Evolutionary conservation across 2,329 filamentous ascomycete genomes (phyloP).

Genomic region (Pseudogymnoascus sp.): DNA sequence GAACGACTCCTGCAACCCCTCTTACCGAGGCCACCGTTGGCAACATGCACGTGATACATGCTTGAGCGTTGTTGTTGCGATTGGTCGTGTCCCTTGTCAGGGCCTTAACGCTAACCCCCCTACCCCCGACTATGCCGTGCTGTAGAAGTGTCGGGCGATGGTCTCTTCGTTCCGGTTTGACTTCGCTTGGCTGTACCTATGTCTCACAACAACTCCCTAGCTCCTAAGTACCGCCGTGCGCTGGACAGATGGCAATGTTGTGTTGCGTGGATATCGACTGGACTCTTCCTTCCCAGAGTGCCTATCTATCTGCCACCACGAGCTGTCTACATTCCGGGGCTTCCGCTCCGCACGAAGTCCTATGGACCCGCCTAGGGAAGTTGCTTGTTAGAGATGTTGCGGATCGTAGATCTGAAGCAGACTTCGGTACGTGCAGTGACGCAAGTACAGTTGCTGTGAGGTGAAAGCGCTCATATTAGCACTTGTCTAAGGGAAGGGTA

Average conservation of each 20-base stretch:
- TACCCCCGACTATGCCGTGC: background rate
- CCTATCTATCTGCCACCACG: background rate
- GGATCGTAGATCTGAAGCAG: slow-evolving; percentile 6
- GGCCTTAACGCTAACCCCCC: background rate
- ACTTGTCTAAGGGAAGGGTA: background rate
- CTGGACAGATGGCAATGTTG: background rate
- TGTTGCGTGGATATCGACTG: background rate
- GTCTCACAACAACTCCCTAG: background rate
- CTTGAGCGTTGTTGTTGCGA: background rate
- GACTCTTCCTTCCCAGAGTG: background rate
- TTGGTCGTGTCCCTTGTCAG: background rate
- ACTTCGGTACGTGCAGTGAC: slow-evolving; percentile 1
- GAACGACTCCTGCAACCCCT: background rate
- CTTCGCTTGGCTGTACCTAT: background rate
- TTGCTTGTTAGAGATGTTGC: slow-evolving; percentile 4
- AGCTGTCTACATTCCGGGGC: background rate
- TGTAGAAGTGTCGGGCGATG: slow-evolving; percentile 4
- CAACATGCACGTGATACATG: background rate
- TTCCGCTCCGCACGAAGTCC: background rate
- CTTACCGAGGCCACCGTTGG: background rate
- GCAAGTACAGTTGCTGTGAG: background rate
- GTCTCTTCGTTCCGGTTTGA: background rate
- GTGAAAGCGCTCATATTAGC: slow-evolving; percentile 1
- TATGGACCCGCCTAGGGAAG: background rate
- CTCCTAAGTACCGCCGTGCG: background rate